phyloP scores from a whole-genome alignment of 2,329 filamentous ascomycete genomes.

The Aspergillus eucalypticola region DNA sequence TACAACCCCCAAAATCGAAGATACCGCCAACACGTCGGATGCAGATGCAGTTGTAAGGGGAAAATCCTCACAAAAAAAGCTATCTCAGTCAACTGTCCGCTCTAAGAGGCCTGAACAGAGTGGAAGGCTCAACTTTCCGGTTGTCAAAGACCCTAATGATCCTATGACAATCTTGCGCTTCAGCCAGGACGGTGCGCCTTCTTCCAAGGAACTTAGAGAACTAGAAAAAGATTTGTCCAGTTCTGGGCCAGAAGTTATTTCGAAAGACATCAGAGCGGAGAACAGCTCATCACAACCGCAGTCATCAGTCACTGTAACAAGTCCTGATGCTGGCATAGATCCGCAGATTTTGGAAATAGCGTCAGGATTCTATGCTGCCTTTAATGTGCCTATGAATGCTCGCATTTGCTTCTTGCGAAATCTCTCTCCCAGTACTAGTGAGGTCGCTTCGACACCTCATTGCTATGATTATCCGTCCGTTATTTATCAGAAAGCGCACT shows the following conservation, averaged over 20 bases:
- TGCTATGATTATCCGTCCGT: conserved; percentile 62
- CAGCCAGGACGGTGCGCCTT: conserved; percentile 62
- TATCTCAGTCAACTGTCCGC: conserved; percentile 29
- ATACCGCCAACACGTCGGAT: conserved; percentile 10
- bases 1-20: conserved; percentile 2
- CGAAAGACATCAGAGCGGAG: conserved; percentile 8
- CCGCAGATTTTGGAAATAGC: conserved; percentile 22
- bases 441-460: conserved; percentile 59
- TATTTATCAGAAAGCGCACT: conserved; percentile 83
- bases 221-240: conserved; percentile 10
- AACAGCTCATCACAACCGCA: conserved; percentile 20
- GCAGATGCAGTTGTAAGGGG: conserved; percentile 6
- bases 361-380: conserved; percentile 29
- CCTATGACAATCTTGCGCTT: conserved; percentile 63
- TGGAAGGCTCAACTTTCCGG: conserved; percentile 64
- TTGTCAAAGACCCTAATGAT: conserved; percentile 75
- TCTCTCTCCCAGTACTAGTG: conserved; percentile 35
- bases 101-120: conserved; percentile 35
- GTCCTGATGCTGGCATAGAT: conserved; percentile 12
- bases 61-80: conserved; percentile 23
- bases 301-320: conserved; percentile 22
- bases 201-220: conserved; percentile 49
- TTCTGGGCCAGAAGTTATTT: conserved; percentile 7
- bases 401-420: conserved; percentile 29
- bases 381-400: conserved; percentile 27